phyloP scores from a whole-genome alignment of 169 alveolate genomes.

The Plasmodium inui region DNA sequence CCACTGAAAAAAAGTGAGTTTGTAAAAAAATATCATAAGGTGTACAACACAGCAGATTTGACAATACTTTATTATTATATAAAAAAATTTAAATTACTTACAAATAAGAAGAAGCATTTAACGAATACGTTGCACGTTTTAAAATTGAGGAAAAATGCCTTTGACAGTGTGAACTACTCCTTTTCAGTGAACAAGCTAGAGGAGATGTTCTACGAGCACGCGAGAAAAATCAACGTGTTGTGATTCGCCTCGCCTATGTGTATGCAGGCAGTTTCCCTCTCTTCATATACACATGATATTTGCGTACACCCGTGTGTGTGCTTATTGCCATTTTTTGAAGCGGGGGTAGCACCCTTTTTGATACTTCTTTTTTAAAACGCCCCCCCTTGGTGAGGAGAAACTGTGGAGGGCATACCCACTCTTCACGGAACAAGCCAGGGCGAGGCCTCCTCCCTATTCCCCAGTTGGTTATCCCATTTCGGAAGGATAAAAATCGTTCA shows the following conservation, averaged over 20 bases:
- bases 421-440: no score
- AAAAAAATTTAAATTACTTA: constrained; percentile 58
- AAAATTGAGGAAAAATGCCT: constrained; percentile 44
- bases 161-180: constrained; percentile 59
- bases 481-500: constrained; percentile 60
- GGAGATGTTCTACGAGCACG: constrained; percentile 62
- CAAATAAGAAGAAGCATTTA: constrained; percentile 45
- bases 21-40: constrained; percentile 56
- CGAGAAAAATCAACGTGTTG: constrained; percentile 62
- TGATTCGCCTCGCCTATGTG: background rate
- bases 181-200: constrained; percentile 43
- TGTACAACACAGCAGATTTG: constrained; percentile 51
- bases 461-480: constrained; percentile 13
- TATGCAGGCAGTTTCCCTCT: background rate
- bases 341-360: background rate
- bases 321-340: background rate
- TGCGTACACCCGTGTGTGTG: constrained; percentile 11
- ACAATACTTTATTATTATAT: constrained; percentile 58
- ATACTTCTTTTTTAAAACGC: no score
- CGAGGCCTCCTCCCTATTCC: background rate
- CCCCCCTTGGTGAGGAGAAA: no score
- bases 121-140: constrained; percentile 27
- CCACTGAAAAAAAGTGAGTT: constrained; percentile 55
- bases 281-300: background rate
- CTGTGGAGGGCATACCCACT: no score